Evolutionary conservation across 2,329 filamentous ascomycete genomes (phyloP).

Genomic region (Aspergillus novofumigatus): DNA sequence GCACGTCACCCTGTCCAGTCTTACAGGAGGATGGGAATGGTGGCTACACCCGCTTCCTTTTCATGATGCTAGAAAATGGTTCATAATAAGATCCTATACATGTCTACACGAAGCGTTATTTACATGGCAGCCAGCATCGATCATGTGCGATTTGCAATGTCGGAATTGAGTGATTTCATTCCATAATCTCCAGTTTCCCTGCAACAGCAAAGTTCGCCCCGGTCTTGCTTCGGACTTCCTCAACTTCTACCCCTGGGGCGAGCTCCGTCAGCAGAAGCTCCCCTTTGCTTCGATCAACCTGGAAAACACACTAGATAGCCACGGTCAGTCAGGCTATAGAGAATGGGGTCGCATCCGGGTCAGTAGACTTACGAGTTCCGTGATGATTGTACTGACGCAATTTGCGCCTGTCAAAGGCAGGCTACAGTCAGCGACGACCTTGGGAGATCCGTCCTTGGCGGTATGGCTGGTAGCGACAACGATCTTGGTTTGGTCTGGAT

Average conservation of each 20-base stretch:
- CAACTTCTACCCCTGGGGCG: conserved; percentile 63
- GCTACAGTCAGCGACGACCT: conserved; percentile 61
- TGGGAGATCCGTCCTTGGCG: conserved; percentile 63
- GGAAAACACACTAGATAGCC: conserved; percentile 62
- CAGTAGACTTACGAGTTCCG: conserved; percentile 59
- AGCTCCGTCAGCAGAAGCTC: conserved; percentile 57
- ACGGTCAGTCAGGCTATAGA: background rate
- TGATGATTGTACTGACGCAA: conserved; percentile 69
- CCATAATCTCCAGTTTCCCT: conserved; percentile 53
- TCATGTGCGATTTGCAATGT: background rate
- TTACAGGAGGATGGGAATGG: background rate
- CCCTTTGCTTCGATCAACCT: conserved; percentile 63
- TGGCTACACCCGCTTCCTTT: background rate
- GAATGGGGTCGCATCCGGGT: background rate
- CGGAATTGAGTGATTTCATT: conserved; percentile 13
- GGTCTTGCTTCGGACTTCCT: conserved; percentile 67
- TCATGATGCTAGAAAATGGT: background rate
- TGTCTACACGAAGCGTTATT: no score
- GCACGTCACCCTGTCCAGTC: background rate
- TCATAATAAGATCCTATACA: background rate
- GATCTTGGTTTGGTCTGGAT: conserved; percentile 68
- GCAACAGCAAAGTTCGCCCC: conserved; percentile 64
- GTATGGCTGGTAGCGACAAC: conserved; percentile 68
- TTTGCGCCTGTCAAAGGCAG: conserved; percentile 63
- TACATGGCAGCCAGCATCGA: no score